Conservation (phyloP, 192 early-diverging fungal genomes). For the Dissophora globulifera region DNA sequence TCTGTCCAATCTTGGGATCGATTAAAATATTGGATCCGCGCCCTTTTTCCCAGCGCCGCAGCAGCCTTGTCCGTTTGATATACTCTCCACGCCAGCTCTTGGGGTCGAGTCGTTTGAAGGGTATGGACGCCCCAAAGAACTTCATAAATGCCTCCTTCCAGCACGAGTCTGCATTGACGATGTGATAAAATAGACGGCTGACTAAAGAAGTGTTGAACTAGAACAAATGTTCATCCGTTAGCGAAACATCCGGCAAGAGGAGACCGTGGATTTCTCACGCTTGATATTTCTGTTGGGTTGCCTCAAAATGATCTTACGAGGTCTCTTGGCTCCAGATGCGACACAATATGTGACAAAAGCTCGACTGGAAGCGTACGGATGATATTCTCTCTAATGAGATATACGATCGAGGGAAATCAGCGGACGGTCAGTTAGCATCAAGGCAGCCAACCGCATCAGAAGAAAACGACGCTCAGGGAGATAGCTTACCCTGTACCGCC, state of each 20-base stretch:
- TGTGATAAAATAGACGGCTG: conserved; percentile 39
- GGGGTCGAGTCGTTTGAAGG: conserved; percentile 42
- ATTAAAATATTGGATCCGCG: conserved; percentile 59
- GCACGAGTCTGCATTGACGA: conserved; percentile 49
- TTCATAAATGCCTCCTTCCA: conserved; percentile 50
- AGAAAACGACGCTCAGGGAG: no score
- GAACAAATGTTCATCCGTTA: no score
- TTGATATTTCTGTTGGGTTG: no score
- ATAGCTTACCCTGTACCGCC: conserved; percentile 19
- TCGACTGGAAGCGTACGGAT: conserved; percentile 40
- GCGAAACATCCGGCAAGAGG: no score
- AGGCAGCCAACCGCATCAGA: no score
- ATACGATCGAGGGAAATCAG: background rate
- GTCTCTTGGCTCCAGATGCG: conserved; percentile 36
- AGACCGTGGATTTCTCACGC: no score
- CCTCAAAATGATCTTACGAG: conserved; percentile 7
- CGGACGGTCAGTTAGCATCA: no score
- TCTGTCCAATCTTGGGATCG: conserved; percentile 67
- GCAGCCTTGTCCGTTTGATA: conserved; percentile 39
- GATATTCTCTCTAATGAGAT: conserved; percentile 16
- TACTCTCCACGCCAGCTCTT: conserved; percentile 53
- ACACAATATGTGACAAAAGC: conserved; percentile 40
- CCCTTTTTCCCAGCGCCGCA: conserved; percentile 58
- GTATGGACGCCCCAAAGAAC: conserved; percentile 41
- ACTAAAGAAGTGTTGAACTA: conserved; percentile 28